phyloP scores from a whole-genome alignment of 2,329 filamentous ascomycete species.

The Cryphonectria japonica region DNA sequence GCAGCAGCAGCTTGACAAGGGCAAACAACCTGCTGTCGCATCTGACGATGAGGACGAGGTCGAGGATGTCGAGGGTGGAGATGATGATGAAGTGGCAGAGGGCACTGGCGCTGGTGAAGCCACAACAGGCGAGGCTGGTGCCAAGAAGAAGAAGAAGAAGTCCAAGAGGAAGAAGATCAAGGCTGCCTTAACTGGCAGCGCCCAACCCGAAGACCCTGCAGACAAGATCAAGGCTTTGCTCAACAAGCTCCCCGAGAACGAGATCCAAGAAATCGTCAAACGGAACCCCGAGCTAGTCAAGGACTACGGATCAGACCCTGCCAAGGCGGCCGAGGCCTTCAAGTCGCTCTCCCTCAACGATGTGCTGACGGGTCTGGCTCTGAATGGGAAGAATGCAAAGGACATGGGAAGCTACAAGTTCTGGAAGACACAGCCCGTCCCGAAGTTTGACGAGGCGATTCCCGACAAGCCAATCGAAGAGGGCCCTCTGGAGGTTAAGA shows the following conservation, averaged over 20 bases:
- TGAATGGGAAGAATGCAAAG: constrained; percentile 86
- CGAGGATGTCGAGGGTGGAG: constrained; percentile 44
- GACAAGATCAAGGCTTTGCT: constrained; percentile 55
- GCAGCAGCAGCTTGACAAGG: constrained; percentile 40
- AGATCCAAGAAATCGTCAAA: constrained; percentile 68
- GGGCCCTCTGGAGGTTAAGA: constrained; percentile 81
- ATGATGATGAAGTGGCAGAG: constrained; percentile 43
- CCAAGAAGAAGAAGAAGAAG: constrained; percentile 67
- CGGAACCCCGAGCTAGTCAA: constrained; percentile 74
- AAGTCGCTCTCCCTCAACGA: constrained; percentile 70
- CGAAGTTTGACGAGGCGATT: constrained; percentile 70
- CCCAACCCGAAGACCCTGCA: constrained; percentile 41
- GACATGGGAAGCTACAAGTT: constrained; percentile 98
- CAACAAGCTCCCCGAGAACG: constrained; percentile 56
- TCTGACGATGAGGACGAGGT: constrained; percentile 53
- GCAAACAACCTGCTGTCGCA: constrained; percentile 50
- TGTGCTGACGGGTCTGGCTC: constrained; percentile 74
- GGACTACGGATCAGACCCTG: constrained; percentile 47
- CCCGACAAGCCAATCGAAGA: constrained; percentile 64
- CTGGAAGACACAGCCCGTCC: constrained; percentile 96
- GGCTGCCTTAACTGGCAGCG: constrained; percentile 43
- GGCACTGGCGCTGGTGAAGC: constrained; percentile 42
- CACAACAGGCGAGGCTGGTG: constrained; percentile 36
- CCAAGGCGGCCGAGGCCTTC: constrained; percentile 55
- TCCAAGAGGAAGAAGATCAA: constrained; percentile 67